A percentile compares a stretch with the other conserved stretches of the same genome.
Conservation (phyloP, 2,329 filamentous ascomycete species). For the Botrytis fabae region DNA sequence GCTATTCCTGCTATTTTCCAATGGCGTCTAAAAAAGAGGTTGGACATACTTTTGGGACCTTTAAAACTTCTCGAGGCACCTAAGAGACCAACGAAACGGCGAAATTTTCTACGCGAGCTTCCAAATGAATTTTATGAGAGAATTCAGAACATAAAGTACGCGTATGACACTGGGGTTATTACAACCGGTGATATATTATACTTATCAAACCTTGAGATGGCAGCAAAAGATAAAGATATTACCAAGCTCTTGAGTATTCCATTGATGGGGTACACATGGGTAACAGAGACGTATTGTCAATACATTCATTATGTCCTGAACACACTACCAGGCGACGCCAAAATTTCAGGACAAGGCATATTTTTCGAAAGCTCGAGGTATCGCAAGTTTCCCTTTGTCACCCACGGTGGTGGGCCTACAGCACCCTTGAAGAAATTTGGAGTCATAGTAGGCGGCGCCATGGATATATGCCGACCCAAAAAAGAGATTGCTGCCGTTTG, state of each 20-base stretch:
- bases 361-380: neutral
- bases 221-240: neutral
- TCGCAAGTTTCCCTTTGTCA: neutral
- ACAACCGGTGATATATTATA: slow-evolving; percentile 11
- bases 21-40: neutral
- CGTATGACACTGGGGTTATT: neutral
- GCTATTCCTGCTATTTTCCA: slow-evolving; percentile 6
- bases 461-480: slow-evolving; percentile 17
- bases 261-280: neutral
- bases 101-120: neutral
- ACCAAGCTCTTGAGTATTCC: slow-evolving; percentile 10
- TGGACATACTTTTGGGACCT: neutral
- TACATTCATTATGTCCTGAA: neutral
- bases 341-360: neutral
- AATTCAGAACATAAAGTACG: neutral
- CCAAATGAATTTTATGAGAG: slow-evolving; percentile 1
- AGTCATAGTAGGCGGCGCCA: neutral
- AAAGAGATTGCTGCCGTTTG: neutral
- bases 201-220: slow-evolving; percentile 2
- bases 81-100: neutral
- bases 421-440: neutral
- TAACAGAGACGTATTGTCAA: neutral
- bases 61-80: neutral
- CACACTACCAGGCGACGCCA: neutral
- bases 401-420: slow-evolving; percentile 5